These are phyloP conservation scores for Pyrenochaeta sp. DNA, from an alignment of 2,329 filamentous ascomycete genomes.

Conservation along the genomic window DNA sequence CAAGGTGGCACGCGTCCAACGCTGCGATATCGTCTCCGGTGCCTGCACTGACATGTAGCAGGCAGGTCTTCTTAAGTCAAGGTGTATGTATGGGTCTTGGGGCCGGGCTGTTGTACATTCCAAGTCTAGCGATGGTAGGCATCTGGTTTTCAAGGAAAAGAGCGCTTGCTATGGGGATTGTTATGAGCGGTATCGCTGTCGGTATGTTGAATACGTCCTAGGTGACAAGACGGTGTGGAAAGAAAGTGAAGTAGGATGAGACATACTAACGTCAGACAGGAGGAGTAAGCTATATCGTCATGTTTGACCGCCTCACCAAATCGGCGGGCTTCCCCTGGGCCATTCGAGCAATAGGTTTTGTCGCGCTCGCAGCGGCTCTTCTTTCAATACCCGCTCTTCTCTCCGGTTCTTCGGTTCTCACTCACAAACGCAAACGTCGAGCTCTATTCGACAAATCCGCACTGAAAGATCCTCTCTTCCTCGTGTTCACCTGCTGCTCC, in stretches of 20 bases:
- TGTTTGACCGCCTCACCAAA: constrained; percentile 43
- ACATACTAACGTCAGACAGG: constrained; percentile 28
- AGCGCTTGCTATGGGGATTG: constrained; percentile 45
- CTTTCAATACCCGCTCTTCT: constrained; percentile 48
- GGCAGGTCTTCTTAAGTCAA: constrained; percentile 63
- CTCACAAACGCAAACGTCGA: constrained; percentile 41
- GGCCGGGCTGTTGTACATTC: constrained; percentile 48
- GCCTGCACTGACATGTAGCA: too few relatives aligned
- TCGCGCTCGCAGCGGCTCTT: constrained; percentile 39
- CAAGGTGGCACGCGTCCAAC: too few relatives aligned
- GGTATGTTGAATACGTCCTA: constrained; percentile 29
- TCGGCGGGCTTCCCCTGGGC: constrained; percentile 46
- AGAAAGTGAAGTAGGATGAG: background rate
- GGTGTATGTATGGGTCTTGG: constrained; percentile 59
- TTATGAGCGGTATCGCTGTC: constrained; percentile 51
- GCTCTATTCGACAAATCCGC: constrained; percentile 45
- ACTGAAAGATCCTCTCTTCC: constrained; percentile 43
- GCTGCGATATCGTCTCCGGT: too few relatives aligned
- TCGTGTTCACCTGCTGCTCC: constrained; percentile 45
- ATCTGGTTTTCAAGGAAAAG: constrained; percentile 48
- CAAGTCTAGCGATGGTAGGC: constrained; percentile 47
- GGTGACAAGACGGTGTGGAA: background rate
- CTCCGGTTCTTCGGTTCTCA: constrained; percentile 37
- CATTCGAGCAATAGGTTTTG: constrained; percentile 47
- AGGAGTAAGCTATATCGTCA: constrained; percentile 48